Evolutionary conservation across 2,329 filamentous ascomycete genomes (phyloP).

Genomic region (Fusarium pininemorale): DNA sequence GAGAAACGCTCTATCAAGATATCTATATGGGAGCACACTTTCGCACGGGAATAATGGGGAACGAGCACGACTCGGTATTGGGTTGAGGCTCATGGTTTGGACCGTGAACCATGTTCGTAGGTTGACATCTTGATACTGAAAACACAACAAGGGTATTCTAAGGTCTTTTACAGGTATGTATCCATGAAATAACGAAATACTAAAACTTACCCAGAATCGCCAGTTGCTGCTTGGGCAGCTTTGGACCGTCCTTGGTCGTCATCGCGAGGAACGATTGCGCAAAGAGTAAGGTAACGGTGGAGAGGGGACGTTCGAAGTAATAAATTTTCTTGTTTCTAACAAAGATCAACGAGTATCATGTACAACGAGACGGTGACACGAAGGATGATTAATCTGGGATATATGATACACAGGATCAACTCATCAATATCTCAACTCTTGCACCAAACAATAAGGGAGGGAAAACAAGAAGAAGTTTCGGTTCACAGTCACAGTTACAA

Average conservation of each 20-base stretch:
- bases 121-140: background rate
- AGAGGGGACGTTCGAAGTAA: background rate
- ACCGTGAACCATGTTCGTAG: background rate
- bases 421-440: slow-evolving; percentile 8
- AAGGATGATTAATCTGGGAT: background rate
- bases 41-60: background rate
- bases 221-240: slow-evolving; percentile 80
- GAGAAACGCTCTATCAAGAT: slow-evolving; percentile 22
- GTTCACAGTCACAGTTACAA: slow-evolving; percentile 1
- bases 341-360: background rate
- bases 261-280: slow-evolving; percentile 29
- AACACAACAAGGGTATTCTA: background rate
- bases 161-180: background rate
- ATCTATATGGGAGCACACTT: background rate
- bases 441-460: slow-evolving; percentile 1
- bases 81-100: background rate
- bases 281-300: slow-evolving; percentile 1
- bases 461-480: slow-evolving; percentile 4
- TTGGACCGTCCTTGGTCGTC: slow-evolving; percentile 54
- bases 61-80: background rate
- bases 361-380: background rate
- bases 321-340: slow-evolving; percentile 11
- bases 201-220: slow-evolving; percentile 76
- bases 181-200: background rate
- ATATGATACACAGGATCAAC: background rate